A percentile compares a stretch with the other conserved stretches of the same genome.
phyloP scores from a whole-genome alignment of 768 basidiomycete genomes.

The Rhizopogon rudus region DNA sequence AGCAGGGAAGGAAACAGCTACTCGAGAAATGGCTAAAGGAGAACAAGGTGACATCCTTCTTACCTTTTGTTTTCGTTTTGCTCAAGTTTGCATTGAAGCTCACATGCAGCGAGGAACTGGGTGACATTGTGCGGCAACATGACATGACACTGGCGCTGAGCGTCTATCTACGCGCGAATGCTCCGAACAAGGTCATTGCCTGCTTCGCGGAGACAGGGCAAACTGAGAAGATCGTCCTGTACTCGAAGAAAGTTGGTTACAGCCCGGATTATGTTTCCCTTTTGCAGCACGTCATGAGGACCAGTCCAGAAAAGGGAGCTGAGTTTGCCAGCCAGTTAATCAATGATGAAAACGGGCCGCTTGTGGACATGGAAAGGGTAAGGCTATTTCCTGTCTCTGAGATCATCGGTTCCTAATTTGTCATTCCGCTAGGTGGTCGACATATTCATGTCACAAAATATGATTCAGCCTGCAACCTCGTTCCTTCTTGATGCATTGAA shows the following conservation, averaged over 20 bases:
- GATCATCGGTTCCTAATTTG: neutral
- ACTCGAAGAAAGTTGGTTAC: slow-evolving; percentile 96
- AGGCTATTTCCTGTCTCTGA: slow-evolving; percentile 12
- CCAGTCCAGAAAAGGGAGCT: slow-evolving; percentile 95
- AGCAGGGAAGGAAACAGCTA: slow-evolving; percentile 94
- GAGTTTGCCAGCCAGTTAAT: slow-evolving; percentile 95
- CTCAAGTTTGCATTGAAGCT: slow-evolving; percentile 46
- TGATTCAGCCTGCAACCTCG: slow-evolving; percentile 98
- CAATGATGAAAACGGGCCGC: slow-evolving; percentile 88
- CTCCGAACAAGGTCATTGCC: slow-evolving; percentile 97
- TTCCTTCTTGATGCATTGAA: slow-evolving; percentile 97
- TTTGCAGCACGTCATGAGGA: slow-evolving; percentile 93
- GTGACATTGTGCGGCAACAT: slow-evolving; percentile 90
- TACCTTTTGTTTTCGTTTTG: neutral
- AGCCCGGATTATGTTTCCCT: slow-evolving; percentile 89
- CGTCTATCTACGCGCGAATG: slow-evolving; percentile 95
- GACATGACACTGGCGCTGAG: slow-evolving; percentile 98
- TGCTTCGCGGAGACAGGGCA: slow-evolving; percentile 99
- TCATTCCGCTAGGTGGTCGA: slow-evolving; percentile 71
- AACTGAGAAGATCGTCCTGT: slow-evolving; percentile 95
- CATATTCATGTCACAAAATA: slow-evolving; percentile 99
- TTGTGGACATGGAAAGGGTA: slow-evolving; percentile 91
- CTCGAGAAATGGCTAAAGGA: slow-evolving; percentile 99
- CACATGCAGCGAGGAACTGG: slow-evolving; percentile 97
- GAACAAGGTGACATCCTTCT: slow-evolving; percentile 69